phyloP scores from a whole-genome alignment of 805 yeast species.

The Deakozyma indianensis region DNA sequence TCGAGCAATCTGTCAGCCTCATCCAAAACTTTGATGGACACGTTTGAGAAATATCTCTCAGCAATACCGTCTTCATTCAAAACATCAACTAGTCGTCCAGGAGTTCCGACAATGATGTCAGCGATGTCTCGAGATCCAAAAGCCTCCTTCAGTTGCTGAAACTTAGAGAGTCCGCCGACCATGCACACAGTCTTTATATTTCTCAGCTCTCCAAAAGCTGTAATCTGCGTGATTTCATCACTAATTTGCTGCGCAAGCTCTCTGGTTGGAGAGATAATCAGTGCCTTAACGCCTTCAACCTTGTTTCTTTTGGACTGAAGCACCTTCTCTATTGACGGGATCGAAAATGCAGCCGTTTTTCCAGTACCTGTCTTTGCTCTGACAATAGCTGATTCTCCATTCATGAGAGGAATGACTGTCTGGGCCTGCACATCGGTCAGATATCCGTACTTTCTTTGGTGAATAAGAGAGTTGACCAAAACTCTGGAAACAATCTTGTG shows the following conservation, averaged over 20 bases:
- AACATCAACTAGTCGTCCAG: constrained; percentile 67
- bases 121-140: constrained; percentile 25
- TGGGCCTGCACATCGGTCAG: constrained; percentile 25
- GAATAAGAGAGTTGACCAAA: constrained; percentile 19
- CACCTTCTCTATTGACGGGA: constrained; percentile 58
- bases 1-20: constrained; percentile 86
- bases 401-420: constrained; percentile 51
- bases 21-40: constrained; percentile 62
- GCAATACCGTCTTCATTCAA: constrained; percentile 32
- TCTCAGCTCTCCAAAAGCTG: constrained; percentile 20
- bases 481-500: constrained; percentile 15
- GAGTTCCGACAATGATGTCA: constrained; percentile 71
- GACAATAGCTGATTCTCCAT: constrained; percentile 58
- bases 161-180: constrained; percentile 52
- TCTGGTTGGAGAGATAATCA: constrained; percentile 80
- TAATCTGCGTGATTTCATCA: constrained; percentile 40
- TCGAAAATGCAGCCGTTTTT: constrained; percentile 77
- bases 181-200: constrained; percentile 32
- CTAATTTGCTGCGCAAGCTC: constrained; percentile 78
- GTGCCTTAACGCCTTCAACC: constrained; percentile 34
- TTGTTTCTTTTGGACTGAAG: constrained; percentile 23
- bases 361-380: constrained; percentile 95
- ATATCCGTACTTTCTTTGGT: constrained; percentile 18
- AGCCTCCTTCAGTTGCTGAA: constrained; percentile 22
- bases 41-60: constrained; percentile 31